These are phyloP conservation scores for Colletotrichum sp. DNA, from an alignment of 2,329 filamentous ascomycete species.

Conservation along the genomic window DNA sequence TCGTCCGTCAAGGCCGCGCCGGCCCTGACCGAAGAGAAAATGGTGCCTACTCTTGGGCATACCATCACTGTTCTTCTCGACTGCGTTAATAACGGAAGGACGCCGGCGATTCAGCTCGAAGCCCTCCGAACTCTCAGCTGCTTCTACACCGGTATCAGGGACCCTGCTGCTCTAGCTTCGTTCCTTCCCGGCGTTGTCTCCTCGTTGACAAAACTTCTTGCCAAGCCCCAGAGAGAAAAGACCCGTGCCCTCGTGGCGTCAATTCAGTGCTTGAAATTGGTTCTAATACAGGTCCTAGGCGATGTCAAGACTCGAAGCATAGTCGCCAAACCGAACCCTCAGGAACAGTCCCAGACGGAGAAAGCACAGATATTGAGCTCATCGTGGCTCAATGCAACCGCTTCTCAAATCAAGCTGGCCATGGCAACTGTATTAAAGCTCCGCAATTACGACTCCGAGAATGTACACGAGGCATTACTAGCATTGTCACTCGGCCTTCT, in stretches of 20 bases:
- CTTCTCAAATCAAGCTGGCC: slow-evolving; percentile 82
- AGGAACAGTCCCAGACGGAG: slow-evolving; percentile 24
- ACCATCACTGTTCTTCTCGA: slow-evolving; percentile 82
- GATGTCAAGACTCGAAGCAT: slow-evolving; percentile 61
- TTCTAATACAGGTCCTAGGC: slow-evolving; percentile 60
- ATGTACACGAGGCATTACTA: slow-evolving; percentile 73
- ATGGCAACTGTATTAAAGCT: slow-evolving; percentile 79
- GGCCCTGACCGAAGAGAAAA: slow-evolving; percentile 59
- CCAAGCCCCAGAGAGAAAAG: slow-evolving; percentile 66
- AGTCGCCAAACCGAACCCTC: slow-evolving; percentile 34
- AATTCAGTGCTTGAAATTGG: slow-evolving; percentile 61
- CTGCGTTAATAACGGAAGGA: slow-evolving; percentile 67
- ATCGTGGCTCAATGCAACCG: slow-evolving; percentile 81
- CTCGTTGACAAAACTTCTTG: slow-evolving; percentile 76
- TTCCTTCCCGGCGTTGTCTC: slow-evolving; percentile 92
- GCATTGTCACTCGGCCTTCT: slow-evolving; percentile 76
- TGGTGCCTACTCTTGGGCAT: slow-evolving; percentile 82
- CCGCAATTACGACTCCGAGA: slow-evolving; percentile 70
- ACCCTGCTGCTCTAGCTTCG: slow-evolving; percentile 77
- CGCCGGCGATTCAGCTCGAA: slow-evolving; percentile 72
- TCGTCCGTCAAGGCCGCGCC: slow-evolving; percentile 54
- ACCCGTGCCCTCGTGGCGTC: slow-evolving; percentile 65
- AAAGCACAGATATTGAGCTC: slow-evolving; percentile 47
- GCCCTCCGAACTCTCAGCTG: slow-evolving; percentile 69
- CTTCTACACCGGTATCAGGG: slow-evolving; percentile 68